Percentiles rank a stretch among this genome's conserved stretches.
Evolutionary conservation across 768 basidiomycete species (phyloP).

Genomic region (Trametopsis cervina): DNA sequence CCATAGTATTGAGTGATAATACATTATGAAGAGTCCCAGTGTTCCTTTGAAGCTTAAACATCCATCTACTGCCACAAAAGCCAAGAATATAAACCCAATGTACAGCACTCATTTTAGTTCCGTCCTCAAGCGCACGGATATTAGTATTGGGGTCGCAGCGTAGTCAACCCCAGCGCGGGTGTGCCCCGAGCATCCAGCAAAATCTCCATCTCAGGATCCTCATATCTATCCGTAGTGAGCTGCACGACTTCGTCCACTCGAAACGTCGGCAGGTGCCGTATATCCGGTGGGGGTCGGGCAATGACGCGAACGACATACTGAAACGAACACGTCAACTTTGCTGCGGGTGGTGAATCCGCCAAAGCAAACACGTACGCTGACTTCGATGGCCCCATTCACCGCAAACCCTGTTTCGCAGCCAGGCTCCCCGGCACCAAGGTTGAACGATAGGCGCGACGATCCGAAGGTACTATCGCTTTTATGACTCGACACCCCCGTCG

Average conservation of each 20-base stretch:
- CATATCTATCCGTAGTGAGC: conserved; percentile 35
- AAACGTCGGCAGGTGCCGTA: conserved; percentile 29
- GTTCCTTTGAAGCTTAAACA: too few species aligned
- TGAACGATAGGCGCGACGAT: conserved; percentile 14
- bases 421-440: conserved; percentile 25
- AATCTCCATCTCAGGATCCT: conserved; percentile 30
- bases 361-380: conserved; percentile 19
- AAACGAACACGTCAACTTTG: neutral
- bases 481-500: conserved; percentile 11
- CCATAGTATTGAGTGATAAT: too few species aligned
- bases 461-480: neutral
- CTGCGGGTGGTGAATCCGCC: neutral
- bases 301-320: conserved; percentile 34
- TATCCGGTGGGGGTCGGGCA: conserved; percentile 25
- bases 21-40: too few species aligned
- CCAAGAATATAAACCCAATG: too few species aligned
- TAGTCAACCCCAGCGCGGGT: conserved; percentile 33
- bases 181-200: conserved; percentile 30
- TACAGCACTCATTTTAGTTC: neutral
- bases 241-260: conserved; percentile 29
- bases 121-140: too few species aligned
- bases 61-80: too few species aligned
- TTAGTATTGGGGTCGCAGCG: conserved; percentile 8
- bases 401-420: conserved; percentile 30
- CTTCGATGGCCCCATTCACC: conserved; percentile 16